Evolutionary conservation across 495 filamentous ascomycete species (phyloP).

Genomic region (Neurospora sp.): DNA sequence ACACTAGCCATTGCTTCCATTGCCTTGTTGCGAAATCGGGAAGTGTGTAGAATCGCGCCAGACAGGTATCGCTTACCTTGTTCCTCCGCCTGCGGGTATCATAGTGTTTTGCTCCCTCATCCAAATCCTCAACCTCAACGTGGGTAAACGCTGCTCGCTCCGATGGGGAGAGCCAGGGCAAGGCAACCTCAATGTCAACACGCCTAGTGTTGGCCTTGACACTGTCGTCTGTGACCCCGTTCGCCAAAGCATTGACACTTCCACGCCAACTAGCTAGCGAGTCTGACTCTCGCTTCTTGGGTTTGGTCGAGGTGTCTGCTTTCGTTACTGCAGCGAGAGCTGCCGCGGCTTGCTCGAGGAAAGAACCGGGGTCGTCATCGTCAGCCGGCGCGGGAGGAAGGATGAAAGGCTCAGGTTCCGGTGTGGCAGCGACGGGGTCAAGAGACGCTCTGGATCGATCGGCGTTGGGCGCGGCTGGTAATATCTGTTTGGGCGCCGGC

Average conservation of each 20-base stretch:
- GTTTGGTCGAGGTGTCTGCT: background rate
- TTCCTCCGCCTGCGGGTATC: constrained; percentile 4
- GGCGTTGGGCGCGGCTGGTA: background rate
- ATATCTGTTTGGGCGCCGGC: background rate
- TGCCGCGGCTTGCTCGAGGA: constrained; percentile 8
- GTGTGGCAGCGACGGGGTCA: background rate
- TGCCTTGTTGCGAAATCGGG: background rate
- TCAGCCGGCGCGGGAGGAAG: background rate
- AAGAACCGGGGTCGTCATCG: background rate
- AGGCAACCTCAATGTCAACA: constrained; percentile 16
- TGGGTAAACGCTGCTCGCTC: constrained; percentile 7
- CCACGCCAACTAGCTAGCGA: background rate
- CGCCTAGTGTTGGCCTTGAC: background rate
- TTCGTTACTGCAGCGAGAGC: background rate
- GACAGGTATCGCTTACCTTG: constrained; percentile 11
- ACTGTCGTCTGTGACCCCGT: background rate
- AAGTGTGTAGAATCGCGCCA: background rate
- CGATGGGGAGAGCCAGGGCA: constrained; percentile 10
- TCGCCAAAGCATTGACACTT: background rate
- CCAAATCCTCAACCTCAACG: constrained; percentile 11
- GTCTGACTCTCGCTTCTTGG: background rate
- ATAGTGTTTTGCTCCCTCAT: background rate
- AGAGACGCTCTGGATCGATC: background rate
- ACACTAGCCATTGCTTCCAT: background rate
- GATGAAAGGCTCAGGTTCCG: background rate